Evolutionary conservation across 2,329 filamentous ascomycete species (phyloP).

Genomic region (Lachnum nothofagi): DNA sequence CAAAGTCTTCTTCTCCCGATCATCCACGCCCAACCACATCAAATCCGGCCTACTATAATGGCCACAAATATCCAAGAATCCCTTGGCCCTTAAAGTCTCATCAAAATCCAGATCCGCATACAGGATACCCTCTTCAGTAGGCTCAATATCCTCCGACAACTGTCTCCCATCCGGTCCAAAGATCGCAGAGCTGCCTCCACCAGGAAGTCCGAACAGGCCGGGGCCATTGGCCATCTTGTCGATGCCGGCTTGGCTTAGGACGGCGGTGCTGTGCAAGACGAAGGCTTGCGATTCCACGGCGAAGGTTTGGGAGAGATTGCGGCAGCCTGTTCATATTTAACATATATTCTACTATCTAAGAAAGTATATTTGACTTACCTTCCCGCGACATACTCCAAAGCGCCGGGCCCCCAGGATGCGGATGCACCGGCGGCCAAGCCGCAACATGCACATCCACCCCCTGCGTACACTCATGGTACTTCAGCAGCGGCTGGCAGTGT

Average conservation of each 20-base stretch:
- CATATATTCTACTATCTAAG: neutral
- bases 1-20: slow-evolving; percentile 11
- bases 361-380: slow-evolving; percentile 4
- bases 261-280: slow-evolving; percentile 51
- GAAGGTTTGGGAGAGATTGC: slow-evolving; percentile 51
- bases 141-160: slow-evolving; percentile 39
- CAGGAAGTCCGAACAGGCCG: slow-evolving; percentile 41
- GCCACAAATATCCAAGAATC: slow-evolving; percentile 21
- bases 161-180: slow-evolving; percentile 46
- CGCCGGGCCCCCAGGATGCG: slow-evolving; percentile 40
- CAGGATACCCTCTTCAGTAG: slow-evolving; percentile 49
- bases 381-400: slow-evolving; percentile 22
- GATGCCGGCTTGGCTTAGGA: slow-evolving; percentile 47
- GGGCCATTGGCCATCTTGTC: slow-evolving; percentile 30
- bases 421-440: slow-evolving; percentile 48
- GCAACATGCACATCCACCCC: slow-evolving; percentile 50
- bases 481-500: slow-evolving; percentile 50
- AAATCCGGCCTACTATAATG: slow-evolving; percentile 24
- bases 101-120: slow-evolving; percentile 36
- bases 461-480: slow-evolving; percentile 43
- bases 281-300: slow-evolving; percentile 53
- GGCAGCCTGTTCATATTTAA: slow-evolving; percentile 36
- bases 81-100: slow-evolving; percentile 15
- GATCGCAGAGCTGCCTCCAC: slow-evolving; percentile 46
- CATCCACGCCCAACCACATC: slow-evolving; percentile 22